Evolutionary conservation across 768 basidiomycete genomes (phyloP).

Genomic region (Xerocomellus dryophilus): DNA sequence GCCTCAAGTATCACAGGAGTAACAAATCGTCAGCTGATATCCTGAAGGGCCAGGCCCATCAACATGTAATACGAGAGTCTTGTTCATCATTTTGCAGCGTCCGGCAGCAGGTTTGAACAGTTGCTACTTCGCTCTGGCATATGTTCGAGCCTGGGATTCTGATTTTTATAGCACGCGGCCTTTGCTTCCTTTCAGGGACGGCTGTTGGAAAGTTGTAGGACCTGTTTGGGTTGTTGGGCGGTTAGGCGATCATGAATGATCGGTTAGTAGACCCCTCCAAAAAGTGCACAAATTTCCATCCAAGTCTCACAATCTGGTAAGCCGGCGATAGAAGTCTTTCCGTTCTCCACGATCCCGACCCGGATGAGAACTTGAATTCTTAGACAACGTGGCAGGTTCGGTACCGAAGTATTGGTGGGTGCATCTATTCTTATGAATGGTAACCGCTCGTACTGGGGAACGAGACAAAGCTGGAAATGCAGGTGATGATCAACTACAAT

Average conservation of each 20-base stretch:
- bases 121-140: not conserved
- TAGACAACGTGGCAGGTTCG: not conserved
- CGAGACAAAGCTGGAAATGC: not conserved
- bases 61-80: too few species aligned
- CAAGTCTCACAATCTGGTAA: not conserved
- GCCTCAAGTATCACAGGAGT: not conserved
- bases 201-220: not conserved
- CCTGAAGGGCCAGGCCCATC: not conserved
- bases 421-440: not conserved
- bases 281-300: not conserved
- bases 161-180: not conserved
- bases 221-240: not conserved
- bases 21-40: not conserved
- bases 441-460: not conserved
- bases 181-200: not conserved
- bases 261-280: not conserved
- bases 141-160: not conserved
- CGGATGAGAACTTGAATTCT: not conserved
- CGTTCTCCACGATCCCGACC: not conserved
- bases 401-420: not conserved
- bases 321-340: too few species aligned
- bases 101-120: not conserved
- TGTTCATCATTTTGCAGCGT: not conserved
- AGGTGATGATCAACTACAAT: not conserved
- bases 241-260: not conserved